phyloP scores from a whole-genome alignment of 1,284 basidiomycete genomes.

The Tilletia indica region DNA sequence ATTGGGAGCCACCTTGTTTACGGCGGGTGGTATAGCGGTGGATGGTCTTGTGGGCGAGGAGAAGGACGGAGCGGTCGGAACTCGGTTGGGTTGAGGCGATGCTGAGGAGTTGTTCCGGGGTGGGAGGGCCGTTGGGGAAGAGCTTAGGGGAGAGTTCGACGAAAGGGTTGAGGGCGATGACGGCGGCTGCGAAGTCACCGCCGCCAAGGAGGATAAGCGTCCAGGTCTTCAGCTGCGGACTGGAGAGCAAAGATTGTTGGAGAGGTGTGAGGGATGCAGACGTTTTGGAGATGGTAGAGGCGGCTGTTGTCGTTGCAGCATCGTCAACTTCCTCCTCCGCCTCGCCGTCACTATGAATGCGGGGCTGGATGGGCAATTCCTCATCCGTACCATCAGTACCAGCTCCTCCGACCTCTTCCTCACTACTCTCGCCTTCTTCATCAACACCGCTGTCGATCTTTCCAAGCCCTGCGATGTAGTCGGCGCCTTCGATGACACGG shows the following conservation, averaged over 20 bases:
- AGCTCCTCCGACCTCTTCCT: neutral
- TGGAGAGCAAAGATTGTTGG: neutral
- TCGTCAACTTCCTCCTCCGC: neutral
- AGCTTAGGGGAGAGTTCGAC: constrained; percentile 21
- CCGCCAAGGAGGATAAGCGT: constrained; percentile 94
- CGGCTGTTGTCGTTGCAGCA: neutral
- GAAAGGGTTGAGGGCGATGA: constrained; percentile 64
- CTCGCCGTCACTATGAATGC: neutral
- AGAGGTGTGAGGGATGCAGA: constrained; percentile 10
- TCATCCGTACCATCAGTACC: neutral
- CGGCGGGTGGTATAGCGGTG: constrained; percentile 96
- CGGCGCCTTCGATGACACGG: neutral
- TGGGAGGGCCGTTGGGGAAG: constrained; percentile 16
- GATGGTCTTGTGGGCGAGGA: constrained; percentile 91
- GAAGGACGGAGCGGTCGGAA: constrained; percentile 61
- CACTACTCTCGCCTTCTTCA: constrained; percentile 10
- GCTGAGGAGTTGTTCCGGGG: constrained; percentile 8
- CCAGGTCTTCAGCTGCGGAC: constrained; percentile 66
- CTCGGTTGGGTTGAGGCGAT: neutral
- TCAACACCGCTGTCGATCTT: neutral
- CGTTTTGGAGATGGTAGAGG: neutral
- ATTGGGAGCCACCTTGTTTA: constrained; percentile 96
- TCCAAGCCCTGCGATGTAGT: neutral
- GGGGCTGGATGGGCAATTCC: neutral
- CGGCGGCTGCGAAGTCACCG: constrained; percentile 91